Base-by-base conservation (phyloP, 1,139 yeast species). In the Williopsis jadinii region DNA sequence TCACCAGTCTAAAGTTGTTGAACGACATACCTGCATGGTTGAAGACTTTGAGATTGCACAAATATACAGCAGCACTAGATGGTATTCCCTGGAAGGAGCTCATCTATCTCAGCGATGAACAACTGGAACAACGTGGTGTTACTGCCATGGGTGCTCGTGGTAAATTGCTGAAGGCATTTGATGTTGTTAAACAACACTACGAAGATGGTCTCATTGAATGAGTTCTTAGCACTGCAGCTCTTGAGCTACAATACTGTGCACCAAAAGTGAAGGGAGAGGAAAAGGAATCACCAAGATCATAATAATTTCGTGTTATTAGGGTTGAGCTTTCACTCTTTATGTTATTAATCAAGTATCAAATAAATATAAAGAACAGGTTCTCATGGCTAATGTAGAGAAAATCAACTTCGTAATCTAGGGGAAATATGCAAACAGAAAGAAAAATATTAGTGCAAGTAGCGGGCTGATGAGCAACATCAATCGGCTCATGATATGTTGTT, bases 121-220 rank as follows among this genome's bases (percentile, higher is more conserved):
- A 78, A 43, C 70, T 94, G 54, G 90, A 83, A 52, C 71, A 71
- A 5, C 73, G 80, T 46, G 98, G 99, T 6, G 96, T 92, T 37
- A 76, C 80, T 50, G 97, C 98, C 0, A 72, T 92, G 50, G 98
- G 98, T 8, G 98, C 98, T 1, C 73, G 98, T 50, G 76, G 97
- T 46, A 92, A 92, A 63, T 73, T 92, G 59, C 67, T 92, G 54
- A 92, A 94, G 66, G 95, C 95, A 32, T 92, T 92, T 67, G 87
- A 81, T 48, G 82, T 81, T 43, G 95, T 90, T 37, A 77, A 75
- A 54, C 79, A 71, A 39, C 57, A 59, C 40, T 63, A 62, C 44
- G 68, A 65, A 38, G 54, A 55, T 11, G 68, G 63, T 5, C 40
- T 57, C 30, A 61, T 64, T 36, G 34, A 62, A 41, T 38, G 49